These are phyloP conservation scores for Irpex sp. DNA, from an alignment of 1,284 basidiomycete species.

Conservation along the genomic window DNA sequence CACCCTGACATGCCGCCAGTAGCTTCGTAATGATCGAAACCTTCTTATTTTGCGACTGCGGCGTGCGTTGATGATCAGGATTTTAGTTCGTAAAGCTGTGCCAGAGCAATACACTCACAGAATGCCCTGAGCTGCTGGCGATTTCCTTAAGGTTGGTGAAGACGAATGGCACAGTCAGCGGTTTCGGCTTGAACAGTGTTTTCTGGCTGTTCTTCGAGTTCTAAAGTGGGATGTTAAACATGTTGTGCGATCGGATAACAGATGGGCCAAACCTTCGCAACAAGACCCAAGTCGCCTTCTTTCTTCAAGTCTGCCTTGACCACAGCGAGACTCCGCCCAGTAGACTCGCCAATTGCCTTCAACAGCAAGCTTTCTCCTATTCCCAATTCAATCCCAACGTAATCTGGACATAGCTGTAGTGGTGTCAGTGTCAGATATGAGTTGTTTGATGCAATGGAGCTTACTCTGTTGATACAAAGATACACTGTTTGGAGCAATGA, in stretches of 20 bases:
- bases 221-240: slow-evolving; percentile 34
- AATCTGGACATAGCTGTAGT: slow-evolving; percentile 86
- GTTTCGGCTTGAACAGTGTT: slow-evolving; percentile 93
- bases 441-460: not conserved
- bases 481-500: slow-evolving; percentile 89
- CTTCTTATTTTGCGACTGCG: slow-evolving; percentile 89
- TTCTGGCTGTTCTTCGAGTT: slow-evolving; percentile 93
- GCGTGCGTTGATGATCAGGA: not conserved
- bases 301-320: slow-evolving; percentile 93
- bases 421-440: not conserved
- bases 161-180: slow-evolving; percentile 85
- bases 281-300: slow-evolving; percentile 93
- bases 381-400: slow-evolving; percentile 93
- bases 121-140: slow-evolving; percentile 79
- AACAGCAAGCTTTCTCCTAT: slow-evolving; percentile 94
- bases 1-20: slow-evolving; percentile 86
- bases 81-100: not conserved
- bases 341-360: slow-evolving; percentile 95
- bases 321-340: slow-evolving; percentile 77
- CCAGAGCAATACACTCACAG: slow-evolving; percentile 42
- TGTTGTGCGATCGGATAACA: not conserved
- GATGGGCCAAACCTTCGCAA: slow-evolving; percentile 73
- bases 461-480: slow-evolving; percentile 93
- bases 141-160: slow-evolving; percentile 87
- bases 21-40: slow-evolving; percentile 95